Evolutionary conservation across 306 rosid species (phyloP).

Genomic region (Corylus avellana): DNA sequence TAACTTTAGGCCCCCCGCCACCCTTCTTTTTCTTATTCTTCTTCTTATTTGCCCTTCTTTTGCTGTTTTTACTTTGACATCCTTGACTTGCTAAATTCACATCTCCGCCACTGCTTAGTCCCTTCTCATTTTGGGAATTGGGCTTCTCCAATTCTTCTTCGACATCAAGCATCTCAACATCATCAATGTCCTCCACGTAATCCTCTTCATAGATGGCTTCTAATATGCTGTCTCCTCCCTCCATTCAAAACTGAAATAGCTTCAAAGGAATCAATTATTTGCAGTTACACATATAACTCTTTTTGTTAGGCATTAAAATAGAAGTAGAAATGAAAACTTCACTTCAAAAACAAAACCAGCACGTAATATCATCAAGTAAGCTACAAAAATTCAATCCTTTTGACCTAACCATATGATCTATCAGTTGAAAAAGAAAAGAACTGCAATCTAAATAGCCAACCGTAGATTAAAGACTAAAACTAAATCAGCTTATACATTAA

Average conservation of each 20-base stretch:
- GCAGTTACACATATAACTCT: background rate
- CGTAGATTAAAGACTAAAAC: background rate
- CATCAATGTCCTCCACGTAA: slow-evolving; percentile 36
- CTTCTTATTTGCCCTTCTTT: slow-evolving; percentile 58
- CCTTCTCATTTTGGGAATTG: slow-evolving; percentile 25
- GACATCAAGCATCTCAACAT: slow-evolving; percentile 83
- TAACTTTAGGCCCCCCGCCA: slow-evolving; percentile 33
- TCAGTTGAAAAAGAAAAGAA: background rate
- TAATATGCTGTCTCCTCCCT: slow-evolving; percentile 59
- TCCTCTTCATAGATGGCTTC: slow-evolving; percentile 63
- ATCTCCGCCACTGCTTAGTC: slow-evolving; percentile 34
- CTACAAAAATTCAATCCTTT: no score
- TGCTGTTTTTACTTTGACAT: slow-evolving; percentile 35
- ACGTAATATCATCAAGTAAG: slow-evolving; percentile 34
- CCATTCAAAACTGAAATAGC: slow-evolving; percentile 44
- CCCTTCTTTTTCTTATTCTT: slow-evolving; percentile 55
- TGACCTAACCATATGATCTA: no score
- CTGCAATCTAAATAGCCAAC: background rate
- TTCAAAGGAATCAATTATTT: background rate
- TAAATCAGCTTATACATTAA: background rate
- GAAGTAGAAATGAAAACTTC: background rate
- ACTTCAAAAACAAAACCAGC: background rate
- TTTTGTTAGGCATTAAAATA: background rate
- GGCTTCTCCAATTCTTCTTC: slow-evolving; percentile 78
- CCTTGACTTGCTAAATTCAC: slow-evolving; percentile 30